Conservation (phyloP, 306 rosid species). For the Acmispon strigosus region DNA sequence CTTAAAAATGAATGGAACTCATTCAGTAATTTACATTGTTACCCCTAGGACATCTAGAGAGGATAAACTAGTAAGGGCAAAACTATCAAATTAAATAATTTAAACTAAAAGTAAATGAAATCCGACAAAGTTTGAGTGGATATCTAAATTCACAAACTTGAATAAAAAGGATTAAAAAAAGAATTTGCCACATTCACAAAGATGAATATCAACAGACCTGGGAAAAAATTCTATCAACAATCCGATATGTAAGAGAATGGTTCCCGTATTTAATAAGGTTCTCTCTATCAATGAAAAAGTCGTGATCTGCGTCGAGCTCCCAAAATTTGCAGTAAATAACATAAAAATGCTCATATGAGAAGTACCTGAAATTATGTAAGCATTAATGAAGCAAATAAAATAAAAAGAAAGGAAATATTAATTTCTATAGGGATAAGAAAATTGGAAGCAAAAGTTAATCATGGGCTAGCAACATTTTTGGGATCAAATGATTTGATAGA, state of each 20-base stretch:
- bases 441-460: constrained; percentile 1
- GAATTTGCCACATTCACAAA: not conserved
- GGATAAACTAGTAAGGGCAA: not conserved
- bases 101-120: constrained; percentile 1
- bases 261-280: constrained; percentile 99
- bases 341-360: constrained; percentile 97
- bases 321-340: constrained; percentile 99
- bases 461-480: constrained; percentile 1
- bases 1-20: not conserved
- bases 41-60: not conserved
- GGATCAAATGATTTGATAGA: not conserved
- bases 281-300: constrained; percentile 93
- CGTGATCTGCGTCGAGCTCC: constrained; percentile 99
- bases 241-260: constrained; percentile 98
- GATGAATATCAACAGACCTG: constrained; percentile 64
- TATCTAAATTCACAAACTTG: not conserved
- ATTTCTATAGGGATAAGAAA: not conserved
- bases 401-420: not conserved
- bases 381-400: not conserved
- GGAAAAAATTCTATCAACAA: constrained; percentile 98
- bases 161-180: not conserved
- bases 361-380: constrained; percentile 45
- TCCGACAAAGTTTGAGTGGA: constrained; percentile 5
- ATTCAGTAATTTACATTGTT: not conserved
- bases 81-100: not conserved